Base-by-base conservation (phyloP, 371 early-diverging fungal species). In the Lichtheimia ornata region DNA sequence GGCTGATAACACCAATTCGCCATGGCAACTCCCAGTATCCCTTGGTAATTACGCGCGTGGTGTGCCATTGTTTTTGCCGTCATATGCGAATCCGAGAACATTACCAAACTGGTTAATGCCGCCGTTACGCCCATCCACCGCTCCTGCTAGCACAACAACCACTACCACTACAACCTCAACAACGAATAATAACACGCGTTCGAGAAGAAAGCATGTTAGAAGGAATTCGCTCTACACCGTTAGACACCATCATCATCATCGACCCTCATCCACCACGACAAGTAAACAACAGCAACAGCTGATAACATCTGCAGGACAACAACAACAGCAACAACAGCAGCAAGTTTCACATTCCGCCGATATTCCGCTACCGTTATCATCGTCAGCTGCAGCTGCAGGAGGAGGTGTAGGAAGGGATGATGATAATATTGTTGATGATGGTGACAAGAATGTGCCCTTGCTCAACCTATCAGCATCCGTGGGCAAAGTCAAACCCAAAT, bases 401-500 rank as follows among this genome's bases (percentile, higher is more conserved):
- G 49, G 14, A 12, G 14, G 30, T 18, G 47, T 18, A 58, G 18
- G 35, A 40, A 17, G 35, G 35, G 35, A 35, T 35, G 35, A 35
- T 35, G 35, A 35, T 35, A 4, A 28, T 28, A 40, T 6, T 47
- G 47, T 7, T n/a, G 47, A 28, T 28, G 55, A 27, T 47, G 47
- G 6, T n/a, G 47, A 47, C 22, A 47, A 47, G 47, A 47, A 47
- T 18, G n/a, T 47, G 17, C 22, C 47, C 6, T 18, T 47, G 47
- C 22, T 47, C 5, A 47, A 22, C 55, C 2, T 47, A 17, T 54
- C 54, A 40, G 40, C 55, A 47, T 47, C 47, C 4, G 5, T 22
- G 22, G 55, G 20, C 42, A 69, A 69, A 54, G 53, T 24, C 18
- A 67, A 71, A 54, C 54, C 59, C 15, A 66, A 81, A 61, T 74